Base-by-base conservation (phyloP, 75 land plant species). In the Pinus tabuliformis region DNA sequence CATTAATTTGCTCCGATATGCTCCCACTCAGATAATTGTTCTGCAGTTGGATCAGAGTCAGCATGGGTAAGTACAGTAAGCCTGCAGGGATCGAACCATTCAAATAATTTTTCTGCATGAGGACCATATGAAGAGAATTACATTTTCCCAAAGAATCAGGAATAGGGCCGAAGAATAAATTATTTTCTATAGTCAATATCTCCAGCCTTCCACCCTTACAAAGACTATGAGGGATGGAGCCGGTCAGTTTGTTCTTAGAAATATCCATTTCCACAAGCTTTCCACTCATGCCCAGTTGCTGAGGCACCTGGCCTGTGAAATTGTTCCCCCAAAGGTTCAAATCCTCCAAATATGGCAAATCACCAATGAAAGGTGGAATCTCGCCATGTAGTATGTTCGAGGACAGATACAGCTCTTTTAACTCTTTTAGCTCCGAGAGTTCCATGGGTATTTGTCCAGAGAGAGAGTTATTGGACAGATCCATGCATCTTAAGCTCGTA, bases 301-400 rank as follows among this genome's bases (percentile, higher is more conserved):
- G 42, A 6, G 75, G 75, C 30, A 73, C 59, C 18, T 63, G 63
- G 39, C 92, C 90, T 17, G 90, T 91, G 80, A 94, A 86, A 80
- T 90, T 88, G 83, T 94, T 94, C 86, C 63, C 77, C 92, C 94
- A 94, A 33, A 94, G 86, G 12, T 76, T 59, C 6, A 94, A 76
- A 11, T 86, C 89, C 73, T 91, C 84, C 82, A 91, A 66, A 61
- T 86, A 64, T 1, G 88, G 89, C 36, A 92, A 78, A 15, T 87
- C 85, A 4, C 91, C 89, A 0, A 90, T 30, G 73, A 82, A 90
- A 12, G 80, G 84, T 4, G 94, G 96, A 11, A 93, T 81, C 13
- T 81, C 65, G 15, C 98, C 98, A n/a, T 82, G 89, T 3, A 95
- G 26, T 57, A 61, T 75, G 81, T 95, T 95, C 81, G 80, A 81